Conservation (phyloP, 192 early-diverging fungal genomes). For the Geranomyces michiganensis region DNA sequence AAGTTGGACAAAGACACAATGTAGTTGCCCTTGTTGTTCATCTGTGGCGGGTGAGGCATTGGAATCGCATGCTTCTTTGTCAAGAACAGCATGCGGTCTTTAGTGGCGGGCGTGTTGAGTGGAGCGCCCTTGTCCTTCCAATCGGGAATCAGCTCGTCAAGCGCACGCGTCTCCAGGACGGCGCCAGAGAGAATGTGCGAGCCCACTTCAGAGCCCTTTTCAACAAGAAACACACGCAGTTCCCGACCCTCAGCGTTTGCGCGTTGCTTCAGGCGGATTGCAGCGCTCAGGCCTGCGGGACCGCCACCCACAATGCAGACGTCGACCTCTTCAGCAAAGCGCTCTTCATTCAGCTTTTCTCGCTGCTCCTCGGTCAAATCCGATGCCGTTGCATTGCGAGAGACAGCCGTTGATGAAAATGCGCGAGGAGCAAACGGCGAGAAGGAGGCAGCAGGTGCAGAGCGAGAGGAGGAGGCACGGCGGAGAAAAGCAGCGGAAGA, state of each 20-base stretch:
- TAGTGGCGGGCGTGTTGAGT: conserved; percentile 78
- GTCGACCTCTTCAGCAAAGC: conserved; percentile 82
- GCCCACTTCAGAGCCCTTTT: conserved; percentile 94
- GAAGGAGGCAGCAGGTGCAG: too few species aligned
- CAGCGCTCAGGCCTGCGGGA: conserved; percentile 92
- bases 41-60: conserved; percentile 86
- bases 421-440: background rate
- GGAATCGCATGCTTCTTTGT: conserved; percentile 79
- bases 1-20: conserved; percentile 94
- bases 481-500: too few species aligned
- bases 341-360: conserved; percentile 48
- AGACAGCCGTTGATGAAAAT: background rate
- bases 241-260: conserved; percentile 82
- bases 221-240: conserved; percentile 85
- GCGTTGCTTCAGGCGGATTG: conserved; percentile 90
- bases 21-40: conserved; percentile 97
- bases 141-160: conserved; percentile 95
- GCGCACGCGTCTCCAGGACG: conserved; percentile 87
- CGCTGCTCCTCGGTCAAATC: conserved; percentile 32
- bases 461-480: too few species aligned
- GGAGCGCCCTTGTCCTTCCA: conserved; percentile 97
- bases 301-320: conserved; percentile 96
- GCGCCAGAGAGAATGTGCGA: conserved; percentile 95
- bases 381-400: conserved; percentile 14
- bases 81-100: conserved; percentile 85